Evolutionary conservation across 2,329 filamentous ascomycete species (phyloP).

Genomic region (Xylariaceae sp.): DNA sequence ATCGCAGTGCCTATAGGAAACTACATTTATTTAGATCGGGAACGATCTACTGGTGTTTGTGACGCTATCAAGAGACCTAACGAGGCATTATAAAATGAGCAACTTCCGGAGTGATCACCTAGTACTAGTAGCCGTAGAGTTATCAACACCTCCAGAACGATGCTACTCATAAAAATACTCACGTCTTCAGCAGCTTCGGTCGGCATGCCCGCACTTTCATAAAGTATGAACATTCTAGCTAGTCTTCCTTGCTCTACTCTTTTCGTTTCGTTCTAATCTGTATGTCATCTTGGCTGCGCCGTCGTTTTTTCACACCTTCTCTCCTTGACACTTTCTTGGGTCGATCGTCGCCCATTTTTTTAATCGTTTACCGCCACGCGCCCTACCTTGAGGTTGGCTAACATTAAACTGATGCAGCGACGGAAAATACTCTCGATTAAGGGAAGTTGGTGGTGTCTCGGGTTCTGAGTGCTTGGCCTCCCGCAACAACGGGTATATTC

Average conservation of each 20-base stretch:
- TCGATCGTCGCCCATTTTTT: neutral
- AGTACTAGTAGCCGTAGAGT: no score
- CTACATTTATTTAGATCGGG: conserved; percentile 10
- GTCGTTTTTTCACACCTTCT: neutral
- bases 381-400: conserved; percentile 32
- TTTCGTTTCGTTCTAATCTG: neutral
- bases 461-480: conserved; percentile 49
- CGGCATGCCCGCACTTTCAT: no score
- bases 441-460: conserved; percentile 45
- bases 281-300: conserved; percentile 12
- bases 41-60: neutral
- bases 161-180: neutral
- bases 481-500: conserved; percentile 44
- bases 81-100: conserved; percentile 11
- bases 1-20: neutral
- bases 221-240: no score
- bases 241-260: no score
- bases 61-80: neutral
- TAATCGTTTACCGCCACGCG: neutral
- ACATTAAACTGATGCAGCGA: conserved; percentile 23
- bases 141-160: neutral
- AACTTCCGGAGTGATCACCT: neutral
- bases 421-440: conserved; percentile 44
- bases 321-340: neutral
- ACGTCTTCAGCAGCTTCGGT: neutral